A percentile compares a stretch with the other conserved stretches of the same genome.
phyloP scores from a whole-genome alignment of 257 asterid species.

The Solanum arcanum region DNA sequence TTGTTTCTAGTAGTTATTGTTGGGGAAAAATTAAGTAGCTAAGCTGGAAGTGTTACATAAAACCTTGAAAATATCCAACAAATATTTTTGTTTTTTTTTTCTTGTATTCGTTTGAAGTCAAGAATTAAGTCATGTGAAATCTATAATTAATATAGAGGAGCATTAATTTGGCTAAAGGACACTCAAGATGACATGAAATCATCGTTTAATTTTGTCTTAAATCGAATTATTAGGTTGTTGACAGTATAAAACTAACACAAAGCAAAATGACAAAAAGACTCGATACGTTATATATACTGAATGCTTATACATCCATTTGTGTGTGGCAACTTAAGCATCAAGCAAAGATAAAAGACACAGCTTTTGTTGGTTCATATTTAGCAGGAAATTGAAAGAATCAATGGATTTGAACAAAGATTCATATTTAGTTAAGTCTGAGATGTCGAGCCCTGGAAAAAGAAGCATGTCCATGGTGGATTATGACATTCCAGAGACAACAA shows the following conservation, averaged over 20 bases:
- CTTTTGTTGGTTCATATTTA: background rate
- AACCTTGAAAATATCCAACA: background rate
- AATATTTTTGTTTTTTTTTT: background rate
- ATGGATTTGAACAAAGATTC: conserved; percentile 20
- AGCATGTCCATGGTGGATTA: conserved; percentile 14
- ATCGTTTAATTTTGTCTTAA: conserved; percentile 1
- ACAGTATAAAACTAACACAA: background rate
- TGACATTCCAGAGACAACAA: conserved; percentile 14
- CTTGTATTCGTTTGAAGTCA: background rate
- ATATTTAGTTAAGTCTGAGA: conserved; percentile 10
- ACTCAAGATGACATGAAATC: background rate
- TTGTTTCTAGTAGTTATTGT: background rate
- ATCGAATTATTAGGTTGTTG: background rate
- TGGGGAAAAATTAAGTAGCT: background rate
- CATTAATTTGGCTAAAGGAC: background rate
- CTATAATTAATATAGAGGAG: background rate
- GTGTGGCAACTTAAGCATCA: background rate
- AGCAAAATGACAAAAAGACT: background rate
- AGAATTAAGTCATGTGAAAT: background rate
- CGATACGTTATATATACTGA: conserved; percentile 4
- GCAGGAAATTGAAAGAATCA: background rate
- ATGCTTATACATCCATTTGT: background rate
- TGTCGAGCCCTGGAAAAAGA: conserved; percentile 9
- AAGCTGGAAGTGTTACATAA: background rate
- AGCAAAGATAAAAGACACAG: background rate